Percentiles rank a stretch among this genome's conserved stretches.
Evolutionary conservation across 2,329 filamentous ascomycete species (phyloP).

Genomic region (Alternaria triticina): DNA sequence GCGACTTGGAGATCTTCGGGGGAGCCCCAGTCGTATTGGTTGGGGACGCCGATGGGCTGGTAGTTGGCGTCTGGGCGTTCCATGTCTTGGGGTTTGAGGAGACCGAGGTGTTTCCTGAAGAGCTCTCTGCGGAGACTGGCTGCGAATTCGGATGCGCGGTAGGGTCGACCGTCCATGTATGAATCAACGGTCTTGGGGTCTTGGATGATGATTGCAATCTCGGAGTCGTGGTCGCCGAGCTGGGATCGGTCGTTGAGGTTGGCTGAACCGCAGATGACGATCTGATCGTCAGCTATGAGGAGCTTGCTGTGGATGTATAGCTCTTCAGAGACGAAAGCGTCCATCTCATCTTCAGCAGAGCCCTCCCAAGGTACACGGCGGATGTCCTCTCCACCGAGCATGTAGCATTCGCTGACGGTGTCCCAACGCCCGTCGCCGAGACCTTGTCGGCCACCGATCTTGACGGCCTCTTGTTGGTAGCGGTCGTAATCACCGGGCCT

Average conservation of each 20-base stretch:
- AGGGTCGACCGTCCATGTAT: constrained; percentile 75
- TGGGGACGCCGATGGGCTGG: constrained; percentile 63
- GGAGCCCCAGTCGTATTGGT: constrained; percentile 58
- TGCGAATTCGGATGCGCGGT: constrained; percentile 76
- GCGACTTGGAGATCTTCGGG: constrained; percentile 64
- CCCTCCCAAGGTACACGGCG: constrained; percentile 67
- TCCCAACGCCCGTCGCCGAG: constrained; percentile 69
- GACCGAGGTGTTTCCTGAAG: constrained; percentile 89
- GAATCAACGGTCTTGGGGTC: constrained; percentile 74
- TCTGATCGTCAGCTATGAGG: constrained; percentile 80
- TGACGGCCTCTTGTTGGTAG: constrained; percentile 74
- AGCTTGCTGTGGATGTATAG: constrained; percentile 72
- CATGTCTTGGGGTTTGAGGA: constrained; percentile 75
- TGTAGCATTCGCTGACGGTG: constrained; percentile 79
- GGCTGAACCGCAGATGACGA: constrained; percentile 80
- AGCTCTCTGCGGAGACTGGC: constrained; percentile 81
- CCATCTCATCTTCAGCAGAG: constrained; percentile 61
- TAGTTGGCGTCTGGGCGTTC: constrained; percentile 65
- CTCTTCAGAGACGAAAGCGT: constrained; percentile 68
- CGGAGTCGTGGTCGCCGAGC: constrained; percentile 82
- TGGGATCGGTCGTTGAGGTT: constrained; percentile 77
- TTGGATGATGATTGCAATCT: constrained; percentile 89
- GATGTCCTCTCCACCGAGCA: constrained; percentile 77
- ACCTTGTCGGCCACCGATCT: constrained; percentile 56
- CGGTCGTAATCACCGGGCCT: constrained; percentile 61